These are phyloP conservation scores for Ceratocystis papillata DNA, from an alignment of 2,329 filamentous ascomycete genomes.

Conservation along the genomic window DNA sequence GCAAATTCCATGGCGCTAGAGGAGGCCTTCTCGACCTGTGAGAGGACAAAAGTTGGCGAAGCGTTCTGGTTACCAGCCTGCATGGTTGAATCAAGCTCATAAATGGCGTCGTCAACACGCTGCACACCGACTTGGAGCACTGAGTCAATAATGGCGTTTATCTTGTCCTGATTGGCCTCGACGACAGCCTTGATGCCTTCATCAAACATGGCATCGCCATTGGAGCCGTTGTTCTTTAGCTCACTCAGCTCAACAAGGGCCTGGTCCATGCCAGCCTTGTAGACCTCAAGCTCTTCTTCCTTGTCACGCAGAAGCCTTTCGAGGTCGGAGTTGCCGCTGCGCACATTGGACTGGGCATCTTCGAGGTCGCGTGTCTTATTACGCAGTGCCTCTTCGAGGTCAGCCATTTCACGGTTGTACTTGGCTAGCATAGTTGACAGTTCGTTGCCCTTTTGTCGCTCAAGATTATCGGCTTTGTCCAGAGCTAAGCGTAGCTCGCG, in stretches of 20 bases:
- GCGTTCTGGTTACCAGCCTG: slow-evolving; percentile 98
- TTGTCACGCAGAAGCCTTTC: slow-evolving; percentile 81
- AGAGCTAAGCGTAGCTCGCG: slow-evolving; percentile 85
- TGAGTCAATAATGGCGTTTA: slow-evolving; percentile 95
- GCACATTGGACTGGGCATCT: slow-evolving; percentile 65
- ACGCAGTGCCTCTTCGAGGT: slow-evolving; percentile 82
- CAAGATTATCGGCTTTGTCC: slow-evolving; percentile 82
- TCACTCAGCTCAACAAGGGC: slow-evolving; percentile 87
- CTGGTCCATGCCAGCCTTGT: slow-evolving; percentile 96
- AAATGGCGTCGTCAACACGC: slow-evolving; percentile 89
- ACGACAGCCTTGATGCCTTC: slow-evolving; percentile 85
- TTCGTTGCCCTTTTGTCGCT: slow-evolving; percentile 88
- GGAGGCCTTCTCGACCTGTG: slow-evolving; percentile 93
- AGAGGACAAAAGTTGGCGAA: slow-evolving; percentile 85
- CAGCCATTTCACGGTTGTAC: slow-evolving; percentile 94
- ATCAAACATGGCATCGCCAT: slow-evolving; percentile 70
- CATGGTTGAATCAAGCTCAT: slow-evolving; percentile 95
- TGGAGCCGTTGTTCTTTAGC: slow-evolving; percentile 52
- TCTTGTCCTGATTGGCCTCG: slow-evolving; percentile 76
- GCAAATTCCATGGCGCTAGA: slow-evolving; percentile 93
- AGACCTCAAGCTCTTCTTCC: slow-evolving; percentile 94
- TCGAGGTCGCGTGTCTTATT: slow-evolving; percentile 82
- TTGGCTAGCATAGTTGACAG: slow-evolving; percentile 88
- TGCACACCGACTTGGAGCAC: slow-evolving; percentile 87
- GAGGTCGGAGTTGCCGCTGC: slow-evolving; percentile 73